Base-by-base conservation (phyloP, 352 stramenopile species). In the Globisporangium splendens region DNA sequence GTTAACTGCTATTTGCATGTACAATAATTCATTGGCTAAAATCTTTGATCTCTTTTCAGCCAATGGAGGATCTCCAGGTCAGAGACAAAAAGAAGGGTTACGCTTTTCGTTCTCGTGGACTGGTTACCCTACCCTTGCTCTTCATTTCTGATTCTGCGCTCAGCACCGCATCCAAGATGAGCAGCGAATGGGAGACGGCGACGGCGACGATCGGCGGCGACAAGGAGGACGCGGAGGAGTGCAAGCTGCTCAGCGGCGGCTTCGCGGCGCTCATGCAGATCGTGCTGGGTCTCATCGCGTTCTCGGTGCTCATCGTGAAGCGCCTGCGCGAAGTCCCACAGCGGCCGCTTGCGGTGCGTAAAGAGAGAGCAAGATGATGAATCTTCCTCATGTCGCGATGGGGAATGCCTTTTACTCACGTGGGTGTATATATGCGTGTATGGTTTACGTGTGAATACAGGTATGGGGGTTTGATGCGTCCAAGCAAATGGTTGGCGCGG, bases 401-500 rank as follows among this genome's bases (percentile, higher is more conserved):
- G 28, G 21, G 21, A 15, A 12, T 62, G 15, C 42, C 38, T 62
- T 42, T 54, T 3, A 22, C 20, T 51, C 35, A 48, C 38, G 38
- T 24, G 1, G 42, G 18, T 61, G n/a, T 12, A 2, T 51, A 17
- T 44, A 20, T 49, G 8, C n/a, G n/a, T n/a, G n/a, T n/a, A n/a
- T 52, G 38, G 50, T 56, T 21, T 17, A 41, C 41, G 50, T 22
- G 22, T 49, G 52, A 20, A 15, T 64, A 10, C 51, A 88, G 77
- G 65, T 95, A 8, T 96, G 87, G 87, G 70, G 75, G 6, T 92
- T 95, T 64, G 87, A 96, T 54, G 83, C 85, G 20, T 85, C 83
- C 46, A 96, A 96, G 74, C 87, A 96, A 55, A 79, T 91, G 70
- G 72, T 96, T 38, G 87, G 87, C 41, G 87, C 85, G 2, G 86